Percentiles rank a stretch among this genome's conserved stretches.
These are phyloP conservation scores for Talaromyces ruber DNA, from an alignment of 495 filamentous ascomycete species.

Conservation along the genomic window DNA sequence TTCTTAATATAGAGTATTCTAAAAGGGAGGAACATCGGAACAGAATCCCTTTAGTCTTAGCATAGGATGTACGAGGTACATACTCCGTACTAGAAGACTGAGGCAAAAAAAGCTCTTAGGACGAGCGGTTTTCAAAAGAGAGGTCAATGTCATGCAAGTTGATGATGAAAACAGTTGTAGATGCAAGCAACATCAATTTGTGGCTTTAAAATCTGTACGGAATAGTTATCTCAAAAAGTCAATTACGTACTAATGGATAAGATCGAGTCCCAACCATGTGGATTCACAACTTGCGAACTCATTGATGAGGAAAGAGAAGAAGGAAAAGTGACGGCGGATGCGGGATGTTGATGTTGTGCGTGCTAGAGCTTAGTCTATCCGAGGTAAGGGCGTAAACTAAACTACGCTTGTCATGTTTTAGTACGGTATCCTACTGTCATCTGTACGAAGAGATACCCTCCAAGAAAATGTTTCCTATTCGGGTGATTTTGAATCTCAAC, in stretches of 20 bases:
- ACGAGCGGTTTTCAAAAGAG: background rate
- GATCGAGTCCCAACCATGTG: background rate
- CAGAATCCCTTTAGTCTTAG: background rate
- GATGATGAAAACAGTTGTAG: background rate
- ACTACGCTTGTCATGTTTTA: background rate
- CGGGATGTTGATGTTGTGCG: background rate
- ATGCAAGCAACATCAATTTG: background rate
- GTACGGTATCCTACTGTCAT: background rate
- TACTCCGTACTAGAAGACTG: background rate
- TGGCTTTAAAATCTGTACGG: background rate
- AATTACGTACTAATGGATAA: background rate
- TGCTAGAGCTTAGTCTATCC: background rate
- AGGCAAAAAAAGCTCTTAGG: background rate
- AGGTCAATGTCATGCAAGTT: background rate
- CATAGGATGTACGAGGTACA: background rate
- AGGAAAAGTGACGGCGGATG: background rate
- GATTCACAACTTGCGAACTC: background rate
- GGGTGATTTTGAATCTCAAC: background rate
- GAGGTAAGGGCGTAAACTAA: background rate
- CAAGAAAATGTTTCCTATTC: background rate
- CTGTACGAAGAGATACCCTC: background rate
- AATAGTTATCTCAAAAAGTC: background rate
- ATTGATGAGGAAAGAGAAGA: background rate
- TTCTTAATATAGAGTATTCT: background rate
- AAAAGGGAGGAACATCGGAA: background rate